These are phyloP conservation scores for Santalum album DNA, from an alignment of 164 flowering plant species.

Conservation along the genomic window DNA sequence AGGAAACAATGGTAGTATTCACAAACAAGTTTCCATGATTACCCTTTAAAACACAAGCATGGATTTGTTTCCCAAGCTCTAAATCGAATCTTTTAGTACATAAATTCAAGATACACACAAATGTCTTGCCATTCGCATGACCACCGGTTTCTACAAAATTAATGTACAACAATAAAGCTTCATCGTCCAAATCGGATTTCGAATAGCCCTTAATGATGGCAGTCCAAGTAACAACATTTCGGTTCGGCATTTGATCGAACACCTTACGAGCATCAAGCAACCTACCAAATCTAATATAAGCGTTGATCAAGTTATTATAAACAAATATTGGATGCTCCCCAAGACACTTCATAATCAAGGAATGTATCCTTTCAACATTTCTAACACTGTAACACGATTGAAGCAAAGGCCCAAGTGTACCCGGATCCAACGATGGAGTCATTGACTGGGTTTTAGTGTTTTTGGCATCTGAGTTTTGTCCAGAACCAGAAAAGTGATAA, in stretches of 20 bases:
- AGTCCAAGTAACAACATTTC: slow-evolving; percentile 75
- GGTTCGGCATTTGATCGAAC: slow-evolving; percentile 55
- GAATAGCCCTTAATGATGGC: slow-evolving; percentile 64
- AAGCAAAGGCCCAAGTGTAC: slow-evolving; percentile 34
- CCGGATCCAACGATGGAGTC: slow-evolving; percentile 11
- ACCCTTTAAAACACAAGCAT: slow-evolving; percentile 56
- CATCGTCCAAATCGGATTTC: slow-evolving; percentile 37
- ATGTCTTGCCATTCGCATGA: slow-evolving; percentile 38
- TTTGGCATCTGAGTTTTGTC: slow-evolving; percentile 13
- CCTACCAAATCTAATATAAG: slow-evolving; percentile 39
- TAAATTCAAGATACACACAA: slow-evolving; percentile 60
- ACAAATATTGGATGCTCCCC: slow-evolving; percentile 22
- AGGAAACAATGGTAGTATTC: slow-evolving; percentile 51
- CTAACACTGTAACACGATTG: slow-evolving; percentile 27
- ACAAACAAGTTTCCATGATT: slow-evolving; percentile 46
- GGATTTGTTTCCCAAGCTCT: slow-evolving; percentile 60
- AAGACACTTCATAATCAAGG: slow-evolving; percentile 25
- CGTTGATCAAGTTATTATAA: slow-evolving; percentile 51
- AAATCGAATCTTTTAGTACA: slow-evolving; percentile 48
- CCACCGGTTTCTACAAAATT: slow-evolving; percentile 31
- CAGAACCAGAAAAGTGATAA: neutral
- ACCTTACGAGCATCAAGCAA: slow-evolving; percentile 47
- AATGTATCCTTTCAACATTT: slow-evolving; percentile 42
- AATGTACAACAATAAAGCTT: slow-evolving; percentile 32
- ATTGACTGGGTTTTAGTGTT: slow-evolving; percentile 5